phyloP scores from a whole-genome alignment of 495 filamentous ascomycete genomes.

The Podospora bellae-mahoneyi region DNA sequence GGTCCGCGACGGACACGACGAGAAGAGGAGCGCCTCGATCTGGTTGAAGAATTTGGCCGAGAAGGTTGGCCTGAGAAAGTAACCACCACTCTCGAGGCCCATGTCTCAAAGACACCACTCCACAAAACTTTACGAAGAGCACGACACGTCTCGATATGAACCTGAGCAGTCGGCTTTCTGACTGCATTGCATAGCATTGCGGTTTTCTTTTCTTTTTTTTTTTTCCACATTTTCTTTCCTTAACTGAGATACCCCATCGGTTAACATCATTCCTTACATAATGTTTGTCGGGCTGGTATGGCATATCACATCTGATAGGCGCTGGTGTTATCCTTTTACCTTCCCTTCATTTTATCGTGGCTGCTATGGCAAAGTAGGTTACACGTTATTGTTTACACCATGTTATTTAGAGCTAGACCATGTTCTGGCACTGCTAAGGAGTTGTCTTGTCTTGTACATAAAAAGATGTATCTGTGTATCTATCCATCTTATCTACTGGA shows the following conservation, averaged over 20 bases:
- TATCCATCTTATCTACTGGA: neutral
- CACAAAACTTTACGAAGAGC: neutral
- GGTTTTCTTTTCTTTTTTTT: neutral
- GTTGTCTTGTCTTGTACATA: neutral
- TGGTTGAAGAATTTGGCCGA: slow-evolving; percentile 45
- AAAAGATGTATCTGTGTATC: neutral
- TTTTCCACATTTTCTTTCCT: slow-evolving; percentile 11
- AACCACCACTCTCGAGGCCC: neutral
- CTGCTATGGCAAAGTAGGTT: neutral
- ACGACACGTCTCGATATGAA: neutral
- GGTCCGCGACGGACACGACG: slow-evolving; percentile 40
- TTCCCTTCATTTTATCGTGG: neutral
- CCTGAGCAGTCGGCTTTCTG: neutral
- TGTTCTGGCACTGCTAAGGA: neutral
- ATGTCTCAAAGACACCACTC: neutral
- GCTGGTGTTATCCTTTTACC: neutral
- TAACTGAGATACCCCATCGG: slow-evolving; percentile 28
- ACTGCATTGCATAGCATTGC: neutral
- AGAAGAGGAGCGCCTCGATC: slow-evolving; percentile 37
- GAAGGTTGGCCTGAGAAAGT: slow-evolving; percentile 44
- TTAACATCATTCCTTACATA: slow-evolving; percentile 19
- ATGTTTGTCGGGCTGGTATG: slow-evolving; percentile 1
- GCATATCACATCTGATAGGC: slow-evolving; percentile 5
- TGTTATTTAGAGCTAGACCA: neutral
- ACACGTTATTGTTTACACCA: neutral